Evolutionary conservation across 768 basidiomycete species (phyloP).

Genomic region (Astraeus odoratus): DNA sequence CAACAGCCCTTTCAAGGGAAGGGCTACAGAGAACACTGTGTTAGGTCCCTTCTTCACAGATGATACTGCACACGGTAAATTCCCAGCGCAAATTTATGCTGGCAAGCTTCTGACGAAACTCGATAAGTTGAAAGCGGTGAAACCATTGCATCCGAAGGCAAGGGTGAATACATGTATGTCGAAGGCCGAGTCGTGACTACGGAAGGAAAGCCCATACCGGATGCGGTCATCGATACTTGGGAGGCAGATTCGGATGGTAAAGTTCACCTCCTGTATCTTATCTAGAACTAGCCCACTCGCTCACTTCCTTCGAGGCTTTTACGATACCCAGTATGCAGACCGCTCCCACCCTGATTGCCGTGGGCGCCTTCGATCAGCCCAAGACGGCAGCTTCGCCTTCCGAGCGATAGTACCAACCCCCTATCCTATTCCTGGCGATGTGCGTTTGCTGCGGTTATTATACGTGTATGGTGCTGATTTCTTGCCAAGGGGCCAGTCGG

Average conservation of each 20-base stretch:
- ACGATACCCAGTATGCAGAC: slow-evolving; percentile 47
- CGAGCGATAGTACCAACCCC: slow-evolving; percentile 62
- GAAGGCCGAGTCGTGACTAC: slow-evolving; percentile 59
- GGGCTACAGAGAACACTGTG: slow-evolving; percentile 68
- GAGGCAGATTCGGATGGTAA: slow-evolving; percentile 62
- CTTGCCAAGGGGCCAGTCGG: slow-evolving; percentile 60
- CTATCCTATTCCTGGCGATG: slow-evolving; percentile 74
- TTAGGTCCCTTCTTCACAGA: slow-evolving; percentile 81
- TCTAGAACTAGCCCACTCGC: slow-evolving; percentile 13
- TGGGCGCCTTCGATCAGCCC: slow-evolving; percentile 51
- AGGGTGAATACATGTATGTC: slow-evolving; percentile 79
- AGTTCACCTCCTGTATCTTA: slow-evolving; percentile 28
- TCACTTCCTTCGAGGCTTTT: slow-evolving; percentile 16
- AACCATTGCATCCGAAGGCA: slow-evolving; percentile 81
- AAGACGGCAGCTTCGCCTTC: slow-evolving; percentile 62
- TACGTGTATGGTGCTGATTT: slow-evolving; percentile 9
- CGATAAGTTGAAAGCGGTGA: slow-evolving; percentile 57
- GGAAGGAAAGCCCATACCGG: slow-evolving; percentile 56
- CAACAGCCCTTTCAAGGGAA: slow-evolving; percentile 58
- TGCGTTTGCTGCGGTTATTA: slow-evolving; percentile 18
- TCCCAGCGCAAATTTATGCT: neutral
- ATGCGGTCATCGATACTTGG: slow-evolving; percentile 76
- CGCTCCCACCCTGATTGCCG: slow-evolving; percentile 64
- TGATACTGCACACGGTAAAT: slow-evolving; percentile 66
- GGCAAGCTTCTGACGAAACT: neutral